A percentile compares a stretch with the other conserved stretches of the same genome.
Conservation (phyloP, 1,139 yeast genomes). For the Taiozyma sp. region DNA sequence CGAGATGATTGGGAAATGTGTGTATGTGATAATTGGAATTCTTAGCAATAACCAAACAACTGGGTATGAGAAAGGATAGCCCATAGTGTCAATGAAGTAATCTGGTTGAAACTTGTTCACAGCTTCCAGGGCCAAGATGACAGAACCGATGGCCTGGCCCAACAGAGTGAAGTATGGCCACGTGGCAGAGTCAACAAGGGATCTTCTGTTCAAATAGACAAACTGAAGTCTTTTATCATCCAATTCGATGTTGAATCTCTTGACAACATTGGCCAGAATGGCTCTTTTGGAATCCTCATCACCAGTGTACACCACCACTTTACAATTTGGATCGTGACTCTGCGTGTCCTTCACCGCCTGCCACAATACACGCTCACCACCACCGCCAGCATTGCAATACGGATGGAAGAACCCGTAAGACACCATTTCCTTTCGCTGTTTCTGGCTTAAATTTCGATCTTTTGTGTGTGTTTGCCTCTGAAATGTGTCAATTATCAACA, state of each 20-base stretch:
- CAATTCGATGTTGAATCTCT: constrained; percentile 59
- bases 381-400: constrained; percentile 93
- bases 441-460: not conserved
- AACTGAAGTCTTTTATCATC: constrained; percentile 59
- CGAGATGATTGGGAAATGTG: constrained; percentile 91
- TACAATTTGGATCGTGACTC: constrained; percentile 39
- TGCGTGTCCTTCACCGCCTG: constrained; percentile 80
- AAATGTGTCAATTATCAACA: not conserved
- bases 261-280: constrained; percentile 52
- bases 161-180: constrained; percentile 81
- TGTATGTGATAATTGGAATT: constrained; percentile 79
- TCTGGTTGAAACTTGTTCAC: constrained; percentile 65
- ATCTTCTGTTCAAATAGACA: constrained; percentile 57
- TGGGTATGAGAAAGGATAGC: constrained; percentile 83
- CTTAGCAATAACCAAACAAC: constrained; percentile 46
- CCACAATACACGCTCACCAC: constrained; percentile 97
- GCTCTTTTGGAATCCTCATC: constrained; percentile 46
- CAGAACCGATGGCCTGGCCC: constrained; percentile 84
- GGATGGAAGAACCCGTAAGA: constrained; percentile 90
- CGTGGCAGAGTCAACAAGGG: constrained; percentile 59
- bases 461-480: not conserved
- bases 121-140: constrained; percentile 66
- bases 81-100: constrained; percentile 92
- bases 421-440: not conserved
- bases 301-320: constrained; percentile 78